Percentiles rank a stretch among this genome's conserved stretches.
Evolutionary conservation across 495 filamentous ascomycete genomes (phyloP).

Genomic region (Echria macrotheca): DNA sequence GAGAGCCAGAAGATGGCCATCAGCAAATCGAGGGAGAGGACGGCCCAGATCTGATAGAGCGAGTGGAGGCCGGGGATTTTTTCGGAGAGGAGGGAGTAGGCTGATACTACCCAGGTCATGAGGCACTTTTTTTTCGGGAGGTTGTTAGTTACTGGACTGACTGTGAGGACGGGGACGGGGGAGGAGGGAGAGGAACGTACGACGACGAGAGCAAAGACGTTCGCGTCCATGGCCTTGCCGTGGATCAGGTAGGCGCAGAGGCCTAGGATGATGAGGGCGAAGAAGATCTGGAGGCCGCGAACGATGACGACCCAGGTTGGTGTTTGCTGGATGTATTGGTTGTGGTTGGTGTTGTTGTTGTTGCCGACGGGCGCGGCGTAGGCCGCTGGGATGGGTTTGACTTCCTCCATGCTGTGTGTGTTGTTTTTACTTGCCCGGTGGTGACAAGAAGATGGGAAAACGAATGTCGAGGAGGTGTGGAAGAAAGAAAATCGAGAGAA

Average conservation of each 20-base stretch:
- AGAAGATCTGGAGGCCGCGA: conserved; percentile 36
- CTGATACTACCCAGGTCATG: conserved; percentile 40
- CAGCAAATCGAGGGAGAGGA: conserved; percentile 39
- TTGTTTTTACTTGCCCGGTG: too few species aligned
- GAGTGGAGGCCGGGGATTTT: conserved; percentile 29
- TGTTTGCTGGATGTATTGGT: conserved; percentile 23
- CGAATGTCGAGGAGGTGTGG: not conserved
- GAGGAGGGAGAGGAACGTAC: conserved; percentile 32
- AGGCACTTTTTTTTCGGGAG: too few species aligned
- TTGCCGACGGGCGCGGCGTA: not conserved
- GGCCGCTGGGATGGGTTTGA: not conserved
- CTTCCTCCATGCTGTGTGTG: conserved; percentile 6
- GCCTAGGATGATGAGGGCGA: conserved; percentile 32
- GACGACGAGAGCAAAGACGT: conserved; percentile 29
- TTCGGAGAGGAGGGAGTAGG: conserved; percentile 38
- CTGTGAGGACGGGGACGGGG: too few species aligned
- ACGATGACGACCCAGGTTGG: conserved; percentile 36
- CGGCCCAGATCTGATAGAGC: conserved; percentile 43
- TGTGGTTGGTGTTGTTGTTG: not conserved
- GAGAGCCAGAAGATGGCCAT: conserved; percentile 45
- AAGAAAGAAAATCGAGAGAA: not conserved
- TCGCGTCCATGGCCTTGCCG: conserved; percentile 32
- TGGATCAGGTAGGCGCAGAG: conserved; percentile 41
- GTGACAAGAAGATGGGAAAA: too few species aligned
- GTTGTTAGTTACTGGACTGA: too few species aligned